Evolutionary conservation across 371 early-diverging fungal species (phyloP), one percentile per base, ranked within the genome.

Genomic region (Mucor mucedo): DNA sequence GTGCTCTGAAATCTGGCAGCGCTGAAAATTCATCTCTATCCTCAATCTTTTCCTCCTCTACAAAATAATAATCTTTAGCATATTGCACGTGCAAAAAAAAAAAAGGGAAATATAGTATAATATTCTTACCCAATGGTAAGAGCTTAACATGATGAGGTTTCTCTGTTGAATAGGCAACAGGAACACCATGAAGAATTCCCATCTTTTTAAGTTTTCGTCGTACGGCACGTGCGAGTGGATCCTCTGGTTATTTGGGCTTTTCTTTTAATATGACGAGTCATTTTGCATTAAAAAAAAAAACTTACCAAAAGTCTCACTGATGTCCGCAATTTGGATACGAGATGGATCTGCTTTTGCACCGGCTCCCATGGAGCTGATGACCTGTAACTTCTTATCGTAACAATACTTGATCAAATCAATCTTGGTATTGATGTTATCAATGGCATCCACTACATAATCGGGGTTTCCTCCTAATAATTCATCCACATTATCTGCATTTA

Each of bases 341-440:
- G 95, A 91, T 5, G 97, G 94, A 68, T 98, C 97, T 1, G 93
- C 89, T 71, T 97, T 97, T 58, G 93, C 94, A 21, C 96, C 97
- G 2, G 97, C 93, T 2, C 96, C 97, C 95, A 95, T 97, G 5
- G 95, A 92, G 39, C 93, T 87, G 21, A 97, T 89, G 7, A 96
- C 89, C 16, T 77, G 80, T 10, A 97, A 64, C 2, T 84, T 73
- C 65, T 87, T 73, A 39, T 90, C 83, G 39, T 85, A 76, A 71
- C 98, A 98, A 73, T 91, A 95, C 45, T 88, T 81, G 55, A 98
- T 86, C 62, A 98, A 77, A 10, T 92, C 92, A 53, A 94, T 61
- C 68, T 98, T 98, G 7, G 97, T 97, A 54, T 93, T 87, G 68
- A 97, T 91, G 68, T 97, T 95, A 75, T 97, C 98, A 64, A 98